Evolutionary conservation across 2,329 filamentous ascomycete genomes (phyloP), one percentile per base, ranked within the genome.

Genomic region (Karstenula rhodostoma): DNA sequence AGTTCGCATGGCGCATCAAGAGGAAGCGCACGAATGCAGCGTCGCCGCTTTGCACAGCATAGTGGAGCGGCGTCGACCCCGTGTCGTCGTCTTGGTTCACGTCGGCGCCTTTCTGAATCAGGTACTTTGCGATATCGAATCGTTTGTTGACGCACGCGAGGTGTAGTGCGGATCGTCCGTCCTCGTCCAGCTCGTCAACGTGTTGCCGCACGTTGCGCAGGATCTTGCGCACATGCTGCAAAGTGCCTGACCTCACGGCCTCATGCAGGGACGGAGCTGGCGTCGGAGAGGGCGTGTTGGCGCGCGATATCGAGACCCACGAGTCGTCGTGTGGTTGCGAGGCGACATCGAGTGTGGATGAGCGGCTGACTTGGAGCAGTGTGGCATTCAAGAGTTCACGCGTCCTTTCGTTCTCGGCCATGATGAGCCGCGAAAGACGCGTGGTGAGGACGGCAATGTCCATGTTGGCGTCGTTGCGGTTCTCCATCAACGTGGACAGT

Each of bases 141-240:
- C 25, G 49, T 23, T 52, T 33, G 37, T 52, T 52, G 17, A 52
- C 19, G 15, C 49, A 52, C 12, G 49, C 49, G 19, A 52, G 32
- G 19, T 52, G 49, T 29, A 52, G 49, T 17, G 49, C 49, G 22
- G 49, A 52, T 29, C 29, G 23, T 32, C 32, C 47, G 15, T 35
- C 27, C 37, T 52, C 49, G 49, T 52, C 49, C 25, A 52, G 29
- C 25, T 35, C n/a, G 49, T 52, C 49, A 9, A 52, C 23, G 32
- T 52, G 13, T 40, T 52, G 49, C 10, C 49, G 49, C n/a, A 17
- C 29, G 32, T 52, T 52, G 19, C 37, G 33, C 49, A 52, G 33
- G 49, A 52, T 33, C 32, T 52, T 52, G 29, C 49, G 49, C 32
- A 52, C 32, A 23, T 52, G 49, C 49, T 52, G 29, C 19, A 52